Evolutionary conservation across 2,329 filamentous ascomycete species (phyloP).

Genomic region (Beauveria scarabaeidicola): DNA sequence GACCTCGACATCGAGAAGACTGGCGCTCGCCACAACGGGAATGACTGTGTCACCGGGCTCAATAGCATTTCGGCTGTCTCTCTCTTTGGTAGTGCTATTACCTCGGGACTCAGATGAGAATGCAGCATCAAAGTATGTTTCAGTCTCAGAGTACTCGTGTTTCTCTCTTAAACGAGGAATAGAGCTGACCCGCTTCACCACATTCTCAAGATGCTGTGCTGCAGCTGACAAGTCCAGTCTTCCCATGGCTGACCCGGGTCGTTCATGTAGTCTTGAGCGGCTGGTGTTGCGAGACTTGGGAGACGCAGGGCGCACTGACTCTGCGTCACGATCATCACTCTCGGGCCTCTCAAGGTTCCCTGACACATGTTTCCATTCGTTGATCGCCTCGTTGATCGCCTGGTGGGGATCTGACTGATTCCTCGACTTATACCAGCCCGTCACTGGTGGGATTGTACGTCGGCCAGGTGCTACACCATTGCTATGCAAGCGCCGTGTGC

Average conservation of each 20-base stretch:
- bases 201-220: neutral
- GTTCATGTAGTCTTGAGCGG: slow-evolving; percentile 11
- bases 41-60: neutral
- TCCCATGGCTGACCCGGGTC: slow-evolving; percentile 14
- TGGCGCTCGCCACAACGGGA: neutral
- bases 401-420: too few relatives aligned
- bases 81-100: too few relatives aligned
- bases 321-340: neutral
- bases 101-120: too few relatives aligned
- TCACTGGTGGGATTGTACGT: neutral
- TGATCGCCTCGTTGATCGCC: too few relatives aligned
- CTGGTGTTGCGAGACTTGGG: slow-evolving; percentile 30
- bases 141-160: too few relatives aligned
- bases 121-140: too few relatives aligned
- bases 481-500: neutral
- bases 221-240: neutral
- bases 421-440: too few relatives aligned
- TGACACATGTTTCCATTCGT: too few relatives aligned
- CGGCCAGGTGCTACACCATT: neutral
- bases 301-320: neutral
- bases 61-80: too few relatives aligned
- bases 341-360: too few relatives aligned
- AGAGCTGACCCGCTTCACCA: neutral
- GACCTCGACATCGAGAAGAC: neutral
- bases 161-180: neutral